Conservation (phyloP, 225 moss, liverwort and hornwort genomes). For the Marchantia paleacea region DNA sequence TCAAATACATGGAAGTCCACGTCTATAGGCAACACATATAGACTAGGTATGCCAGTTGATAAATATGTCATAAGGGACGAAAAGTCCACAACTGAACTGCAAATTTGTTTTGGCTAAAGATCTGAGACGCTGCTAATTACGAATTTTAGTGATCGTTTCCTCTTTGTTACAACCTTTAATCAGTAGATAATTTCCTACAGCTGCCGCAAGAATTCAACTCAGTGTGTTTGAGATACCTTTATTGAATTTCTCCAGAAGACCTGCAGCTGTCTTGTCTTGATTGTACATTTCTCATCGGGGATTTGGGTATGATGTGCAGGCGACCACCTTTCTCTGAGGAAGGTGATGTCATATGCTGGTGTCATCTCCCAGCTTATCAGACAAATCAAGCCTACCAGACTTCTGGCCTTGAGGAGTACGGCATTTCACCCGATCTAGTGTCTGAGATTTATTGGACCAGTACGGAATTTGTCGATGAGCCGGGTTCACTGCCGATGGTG, state of each 20-base stretch:
- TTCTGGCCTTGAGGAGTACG: constrained; percentile 42
- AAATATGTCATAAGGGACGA: neutral
- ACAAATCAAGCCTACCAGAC: constrained; percentile 43
- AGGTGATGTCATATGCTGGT: constrained; percentile 56
- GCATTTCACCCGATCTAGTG: constrained; percentile 47
- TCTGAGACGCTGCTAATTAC: no score
- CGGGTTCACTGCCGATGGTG: constrained; percentile 37
- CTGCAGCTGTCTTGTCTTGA: no score
- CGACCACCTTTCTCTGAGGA: constrained; percentile 51
- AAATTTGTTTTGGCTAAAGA: no score
- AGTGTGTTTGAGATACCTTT: no score
- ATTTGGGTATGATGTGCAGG: constrained; percentile 21
- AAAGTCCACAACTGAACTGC: neutral
- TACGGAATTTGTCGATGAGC: constrained; percentile 26
- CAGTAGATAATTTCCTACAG: no score
- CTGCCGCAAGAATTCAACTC: no score
- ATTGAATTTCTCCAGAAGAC: no score
- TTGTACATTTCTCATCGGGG: neutral
- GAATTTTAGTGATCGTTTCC: no score
- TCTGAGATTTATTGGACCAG: constrained; percentile 51
- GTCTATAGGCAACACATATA: neutral
- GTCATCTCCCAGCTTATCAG: constrained; percentile 47
- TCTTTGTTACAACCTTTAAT: no score
- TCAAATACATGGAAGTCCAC: neutral
- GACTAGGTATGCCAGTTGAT: neutral